Percentiles rank a stretch among this genome's conserved stretches.
Evolutionary conservation across 208 protist genomes (phyloP).

Genomic region (Trypanosoma avium): DNA sequence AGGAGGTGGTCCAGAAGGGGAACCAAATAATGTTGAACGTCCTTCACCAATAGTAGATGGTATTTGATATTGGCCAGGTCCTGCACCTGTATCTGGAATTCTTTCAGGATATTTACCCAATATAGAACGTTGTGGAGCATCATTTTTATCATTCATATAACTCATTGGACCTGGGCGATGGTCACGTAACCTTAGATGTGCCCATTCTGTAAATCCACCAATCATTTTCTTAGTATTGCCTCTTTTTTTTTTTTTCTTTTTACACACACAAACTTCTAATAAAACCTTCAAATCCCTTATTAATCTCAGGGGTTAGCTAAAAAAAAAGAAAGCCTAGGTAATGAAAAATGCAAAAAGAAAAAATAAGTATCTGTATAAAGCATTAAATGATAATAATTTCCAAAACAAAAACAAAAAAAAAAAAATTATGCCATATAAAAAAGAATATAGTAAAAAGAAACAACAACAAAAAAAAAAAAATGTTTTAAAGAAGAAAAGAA

Average conservation of each 20-base stretch:
- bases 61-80: conserved; percentile 66
- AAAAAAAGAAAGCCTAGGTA: neutral
- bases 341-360: conserved; percentile 28
- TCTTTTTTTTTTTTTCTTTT: conserved; percentile 1
- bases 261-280: neutral
- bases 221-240: conserved; percentile 16
- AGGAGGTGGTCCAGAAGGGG: conserved; percentile 8
- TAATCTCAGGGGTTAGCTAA: neutral
- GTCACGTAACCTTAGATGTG: conserved; percentile 73
- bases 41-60: conserved; percentile 60
- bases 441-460: conserved; percentile 29
- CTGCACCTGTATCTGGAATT: conserved; percentile 19
- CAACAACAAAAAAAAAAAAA: conserved; percentile 27
- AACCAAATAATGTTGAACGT: conserved; percentile 43
- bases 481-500: conserved; percentile 13
- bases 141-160: conserved; percentile 49
- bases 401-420: too few species aligned
- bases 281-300: neutral
- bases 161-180: conserved; percentile 63
- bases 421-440: too few species aligned
- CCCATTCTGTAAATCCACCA: conserved; percentile 74
- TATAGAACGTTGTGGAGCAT: conserved; percentile 46
- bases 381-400: too few species aligned
- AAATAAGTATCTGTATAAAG: too few species aligned
- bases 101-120: conserved; percentile 32